Evolutionary conservation across 495 filamentous ascomycete genomes (phyloP).

Genomic region (Chaetomium fimeti): DNA sequence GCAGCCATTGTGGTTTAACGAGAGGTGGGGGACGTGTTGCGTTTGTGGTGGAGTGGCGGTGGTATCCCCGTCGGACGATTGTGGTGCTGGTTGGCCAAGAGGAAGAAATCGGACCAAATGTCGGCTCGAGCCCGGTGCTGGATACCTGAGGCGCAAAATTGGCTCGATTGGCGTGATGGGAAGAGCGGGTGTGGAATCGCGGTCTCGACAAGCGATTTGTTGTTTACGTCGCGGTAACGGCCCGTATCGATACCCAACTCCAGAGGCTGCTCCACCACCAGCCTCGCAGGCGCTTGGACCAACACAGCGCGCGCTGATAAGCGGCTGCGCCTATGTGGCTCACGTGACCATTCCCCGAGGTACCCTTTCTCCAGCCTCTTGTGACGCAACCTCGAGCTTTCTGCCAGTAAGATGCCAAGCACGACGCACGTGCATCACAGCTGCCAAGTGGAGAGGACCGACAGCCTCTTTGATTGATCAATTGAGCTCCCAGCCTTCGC

Average conservation of each 20-base stretch:
- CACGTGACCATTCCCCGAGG: slow-evolving; percentile 5
- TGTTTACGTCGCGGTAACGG: slow-evolving; percentile 14
- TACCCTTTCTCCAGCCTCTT: background rate
- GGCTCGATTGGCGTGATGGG: background rate
- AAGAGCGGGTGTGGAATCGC: background rate
- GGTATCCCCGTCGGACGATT: background rate
- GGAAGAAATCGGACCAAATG: background rate
- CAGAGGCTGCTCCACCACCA: background rate
- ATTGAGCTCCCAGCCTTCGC: slow-evolving; percentile 28
- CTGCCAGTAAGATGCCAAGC: slow-evolving; percentile 26
- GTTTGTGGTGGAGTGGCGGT: slow-evolving; percentile 2
- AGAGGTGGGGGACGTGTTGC: slow-evolving; percentile 10
- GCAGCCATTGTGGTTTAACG: slow-evolving; percentile 30
- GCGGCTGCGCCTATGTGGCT: background rate
- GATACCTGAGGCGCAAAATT: background rate
- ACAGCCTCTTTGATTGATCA: slow-evolving; percentile 34
- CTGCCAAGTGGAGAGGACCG: background rate
- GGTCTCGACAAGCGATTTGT: slow-evolving; percentile 1
- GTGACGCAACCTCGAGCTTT: background rate
- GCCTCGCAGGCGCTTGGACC: slow-evolving; percentile 11
- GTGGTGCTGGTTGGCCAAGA: background rate
- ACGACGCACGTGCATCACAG: slow-evolving; percentile 26
- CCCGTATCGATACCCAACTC: slow-evolving; percentile 2
- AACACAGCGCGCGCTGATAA: background rate
- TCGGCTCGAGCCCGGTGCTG: background rate